These are phyloP conservation scores for Penicillium sp. DNA, from an alignment of 2,329 filamentous ascomycete genomes.

Conservation along the genomic window DNA sequence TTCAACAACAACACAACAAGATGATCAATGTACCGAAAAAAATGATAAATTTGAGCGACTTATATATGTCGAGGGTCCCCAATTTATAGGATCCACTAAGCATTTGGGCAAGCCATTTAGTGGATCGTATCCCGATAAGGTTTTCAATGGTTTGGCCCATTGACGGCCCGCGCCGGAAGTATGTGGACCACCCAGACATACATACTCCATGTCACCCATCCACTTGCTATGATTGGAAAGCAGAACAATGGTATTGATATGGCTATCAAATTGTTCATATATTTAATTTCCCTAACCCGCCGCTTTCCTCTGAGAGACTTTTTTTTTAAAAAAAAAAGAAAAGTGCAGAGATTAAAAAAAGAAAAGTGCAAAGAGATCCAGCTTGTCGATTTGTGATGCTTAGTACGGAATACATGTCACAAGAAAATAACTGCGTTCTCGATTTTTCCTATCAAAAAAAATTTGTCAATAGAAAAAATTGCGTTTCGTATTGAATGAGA, in stretches of 20 bases:
- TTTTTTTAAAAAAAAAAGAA: too few species aligned
- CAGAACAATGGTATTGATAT: too few species aligned
- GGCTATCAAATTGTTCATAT: too few species aligned
- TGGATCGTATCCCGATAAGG: not conserved
- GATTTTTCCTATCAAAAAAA: not conserved
- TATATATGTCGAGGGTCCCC: not conserved
- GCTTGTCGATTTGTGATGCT: not conserved
- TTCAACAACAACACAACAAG: not conserved
- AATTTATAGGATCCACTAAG: not conserved
- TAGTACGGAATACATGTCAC: not conserved
- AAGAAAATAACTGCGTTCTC: not conserved
- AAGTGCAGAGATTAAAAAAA: too few species aligned
- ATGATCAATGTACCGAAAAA: not conserved
- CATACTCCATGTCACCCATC: not conserved
- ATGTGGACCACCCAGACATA: not conserved
- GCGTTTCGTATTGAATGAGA: too few species aligned
- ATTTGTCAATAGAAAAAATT: too few species aligned
- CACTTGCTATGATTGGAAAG: too few species aligned
- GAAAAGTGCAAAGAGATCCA: not conserved
- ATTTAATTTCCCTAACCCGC: too few species aligned
- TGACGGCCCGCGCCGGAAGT: not conserved
- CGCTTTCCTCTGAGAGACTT: too few species aligned
- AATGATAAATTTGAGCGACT: too few species aligned
- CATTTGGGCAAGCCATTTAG: too few species aligned
- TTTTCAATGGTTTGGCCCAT: not conserved